Conservation (phyloP, 1,284 basidiomycete species). For the Phellopilus nigrolimitatus region DNA sequence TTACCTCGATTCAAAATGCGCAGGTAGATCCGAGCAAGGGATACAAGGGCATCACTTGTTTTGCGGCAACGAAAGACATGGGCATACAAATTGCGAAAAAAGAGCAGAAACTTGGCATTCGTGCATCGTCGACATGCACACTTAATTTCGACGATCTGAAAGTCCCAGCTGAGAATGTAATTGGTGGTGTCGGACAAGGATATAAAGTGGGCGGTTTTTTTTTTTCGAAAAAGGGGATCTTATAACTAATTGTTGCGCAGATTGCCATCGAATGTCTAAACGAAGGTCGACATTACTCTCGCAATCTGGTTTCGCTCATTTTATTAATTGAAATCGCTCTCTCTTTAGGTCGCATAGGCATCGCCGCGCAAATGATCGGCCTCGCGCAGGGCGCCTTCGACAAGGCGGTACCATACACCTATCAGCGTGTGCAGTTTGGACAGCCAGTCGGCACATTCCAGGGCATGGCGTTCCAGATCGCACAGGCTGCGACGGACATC, state of each 20-base stretch:
- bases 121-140: slow-evolving; percentile 95
- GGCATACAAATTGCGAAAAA: slow-evolving; percentile 98
- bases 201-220: slow-evolving; percentile 65
- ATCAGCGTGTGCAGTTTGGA: slow-evolving; percentile 91
- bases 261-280: slow-evolving; percentile 98
- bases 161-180: slow-evolving; percentile 89
- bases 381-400: slow-evolving; percentile 97
- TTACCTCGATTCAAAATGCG: neutral
- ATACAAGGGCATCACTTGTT: slow-evolving; percentile 99
- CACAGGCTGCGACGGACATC: slow-evolving; percentile 83
- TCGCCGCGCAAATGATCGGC: slow-evolving; percentile 96
- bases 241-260: slow-evolving; percentile 31
- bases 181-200: slow-evolving; percentile 91
- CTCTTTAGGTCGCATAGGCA: slow-evolving; percentile 88
- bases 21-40: slow-evolving; percentile 89
- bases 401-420: slow-evolving; percentile 89
- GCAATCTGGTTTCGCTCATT: no score
- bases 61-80: slow-evolving; percentile 94
- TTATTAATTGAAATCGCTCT: no score
- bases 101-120: slow-evolving; percentile 97
- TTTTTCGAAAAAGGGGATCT: neutral
- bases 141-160: slow-evolving; percentile 95
- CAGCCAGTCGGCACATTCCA: slow-evolving; percentile 91
- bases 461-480: slow-evolving; percentile 95
- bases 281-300: no score